Base-by-base conservation (phyloP, 2,329 filamentous ascomycete genomes). In the Apiospora koreana region DNA sequence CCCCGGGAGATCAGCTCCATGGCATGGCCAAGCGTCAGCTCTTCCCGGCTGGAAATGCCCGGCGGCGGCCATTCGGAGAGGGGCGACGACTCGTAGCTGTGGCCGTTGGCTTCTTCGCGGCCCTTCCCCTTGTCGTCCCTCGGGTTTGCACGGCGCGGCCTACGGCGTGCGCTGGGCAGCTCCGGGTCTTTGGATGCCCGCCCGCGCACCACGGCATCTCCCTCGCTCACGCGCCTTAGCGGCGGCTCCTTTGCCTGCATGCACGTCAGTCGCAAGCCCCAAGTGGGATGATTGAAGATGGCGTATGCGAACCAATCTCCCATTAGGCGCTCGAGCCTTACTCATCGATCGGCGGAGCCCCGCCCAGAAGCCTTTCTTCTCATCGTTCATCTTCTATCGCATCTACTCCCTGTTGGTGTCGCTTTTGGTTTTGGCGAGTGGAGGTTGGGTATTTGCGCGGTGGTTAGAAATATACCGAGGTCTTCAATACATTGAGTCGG, bases 1-100 rank as follows among this genome's bases (percentile, higher is more conserved):
- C 89, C 89, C 9, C 84, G 82, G n/a, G 84, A 83, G 72, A 91
- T 87, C 70, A 90, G 82, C 66, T 88, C 85, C 80, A 86, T 85
- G 12, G 89, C 89, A 65, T 86, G 84, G 58, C 83, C 83, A 21
- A 87, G 84, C 0, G 85, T 80, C 10, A 91, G 82, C 71, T 87
- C 85, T 46, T 87, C 86, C 31, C 83, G 78, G 58, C 77, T 80
- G 14, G 83, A 80, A 65, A 89, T 79, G 67, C 85, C 86, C 14
- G 81, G 79, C 0, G 89, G 89, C 23, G 89, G 89, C 89, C 89
- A 91, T 75, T 85, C 80, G 2, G 84, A 85, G 70, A 88, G 78
- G 6, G 84, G 82, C 9, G 79, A 75, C 10, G 74, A 70, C 31
- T 81, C 80, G 72, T 77, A 74, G 68, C 46, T 50, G n/a, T 75